Base-by-base conservation (phyloP, 768 basidiomycete genomes). In the Botryobasidium botryosum region DNA sequence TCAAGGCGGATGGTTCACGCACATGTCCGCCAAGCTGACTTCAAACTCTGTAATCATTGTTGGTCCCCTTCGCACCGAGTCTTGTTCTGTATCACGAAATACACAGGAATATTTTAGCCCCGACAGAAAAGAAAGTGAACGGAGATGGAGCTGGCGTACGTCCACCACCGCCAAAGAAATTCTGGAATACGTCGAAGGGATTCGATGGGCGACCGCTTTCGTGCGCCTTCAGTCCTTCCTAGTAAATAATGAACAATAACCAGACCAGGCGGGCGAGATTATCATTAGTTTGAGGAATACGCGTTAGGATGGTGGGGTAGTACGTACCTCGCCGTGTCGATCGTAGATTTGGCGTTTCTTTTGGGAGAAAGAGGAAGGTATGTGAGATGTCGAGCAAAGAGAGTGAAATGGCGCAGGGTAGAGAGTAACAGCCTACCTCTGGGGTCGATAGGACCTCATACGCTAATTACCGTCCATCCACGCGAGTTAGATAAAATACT, bases 321-420 rank as follows among this genome's bases (percentile, higher is more conserved):
- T n/a, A n/a, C 63, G 50, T 46, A 79, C 79, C 67, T 91, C 88
- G 49, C 92, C 92, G 64, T 90, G 79, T 47, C 79, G 71, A 60
- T 97, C 94, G 61, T 96, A 99, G 50, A 92, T 84, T 64, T 75
- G 70, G 25, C 84, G 78, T 79, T 88, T 92, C 82, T 91, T 57
- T 3, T 3, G 31, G 18, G 48, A 13, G n/a, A 50, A 46, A n/a
- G 33, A 20, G 46, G n/a, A n/a, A n/a, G n/a, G n/a, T n/a, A n/a
- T n/a, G n/a, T n/a, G n/a, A n/a, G n/a, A n/a, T n/a, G n/a, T n/a
- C n/a, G n/a, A n/a, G n/a, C n/a, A n/a, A n/a, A n/a, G n/a, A n/a
- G n/a, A n/a, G n/a, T n/a, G n/a, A n/a, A n/a, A n/a, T n/a, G 42
- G 18, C 15, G 35, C 29, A 21, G n/a, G 44, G 38, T 4, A 4